Evolutionary conservation across 2,329 filamentous ascomycete genomes (phyloP), one percentile per base, ranked within the genome.

Genomic region (Exophiala calicioides): DNA sequence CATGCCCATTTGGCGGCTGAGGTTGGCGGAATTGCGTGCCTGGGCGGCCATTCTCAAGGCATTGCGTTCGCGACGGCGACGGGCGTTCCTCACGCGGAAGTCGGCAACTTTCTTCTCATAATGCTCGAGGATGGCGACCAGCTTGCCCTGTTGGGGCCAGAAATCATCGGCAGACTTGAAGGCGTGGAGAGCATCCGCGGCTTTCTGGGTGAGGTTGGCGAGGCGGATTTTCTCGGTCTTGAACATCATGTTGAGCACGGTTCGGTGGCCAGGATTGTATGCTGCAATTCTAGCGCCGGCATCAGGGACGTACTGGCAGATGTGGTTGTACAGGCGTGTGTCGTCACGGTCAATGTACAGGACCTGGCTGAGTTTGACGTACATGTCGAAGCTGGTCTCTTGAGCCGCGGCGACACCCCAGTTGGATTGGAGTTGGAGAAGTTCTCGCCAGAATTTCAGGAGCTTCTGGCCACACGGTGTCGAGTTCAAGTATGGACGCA

Each of bases 1-100:
- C 33, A 35, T 55, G 20, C 52, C 52, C 41, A 55, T 51, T 35
- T 55, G 52, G 24, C 45, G 36, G 15, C 8, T n/a, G 24, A 41
- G 9, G 3, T n/a, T 26, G 16, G 24, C 31, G 4, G 12, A n/a
- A 23, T 51, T 55, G 16, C 33, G 27, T 16, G 26, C 37, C 10
- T 27, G 37, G 15, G 44, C 40, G 16, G 34, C 24, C 13, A 18
- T 19, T 9, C 34, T 9, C 6, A 19, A 23, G 9, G 42, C 41
- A 7, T 33, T 20, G 18, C 39, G 41, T 26, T 47, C 36, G n/a
- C 15, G 24, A 20, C 34, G 34, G 37, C 41, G 44, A 33, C 32
- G 27, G 7, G 19, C 40, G 15, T 15, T 18, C 20, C 39, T 32
- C 9, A 23, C 18, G 12, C 52, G 47, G 18, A 44, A 4, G 18